These are phyloP conservation scores for Exserohilum turcica DNA, from an alignment of 2,329 filamentous ascomycete genomes.

Conservation along the genomic window DNA sequence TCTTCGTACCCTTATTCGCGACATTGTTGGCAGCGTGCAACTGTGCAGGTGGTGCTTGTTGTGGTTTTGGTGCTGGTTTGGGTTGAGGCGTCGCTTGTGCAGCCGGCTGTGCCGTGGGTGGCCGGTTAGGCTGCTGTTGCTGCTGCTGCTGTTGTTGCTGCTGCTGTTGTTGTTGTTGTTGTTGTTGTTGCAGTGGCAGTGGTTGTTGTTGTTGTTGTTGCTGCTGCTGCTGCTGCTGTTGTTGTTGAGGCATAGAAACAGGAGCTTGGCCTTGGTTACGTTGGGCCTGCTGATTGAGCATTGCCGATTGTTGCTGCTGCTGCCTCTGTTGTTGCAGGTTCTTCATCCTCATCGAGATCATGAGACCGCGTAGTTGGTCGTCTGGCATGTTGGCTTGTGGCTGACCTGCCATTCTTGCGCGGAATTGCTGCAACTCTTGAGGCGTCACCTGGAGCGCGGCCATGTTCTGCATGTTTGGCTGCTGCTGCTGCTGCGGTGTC, in stretches of 20 bases:
- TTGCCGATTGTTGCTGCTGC: slow-evolving; percentile 14
- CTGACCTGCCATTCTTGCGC: slow-evolving; percentile 36
- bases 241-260: slow-evolving; percentile 11
- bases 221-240: slow-evolving; percentile 19
- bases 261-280: slow-evolving; percentile 15
- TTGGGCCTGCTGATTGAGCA: slow-evolving; percentile 17
- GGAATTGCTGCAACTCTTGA: slow-evolving; percentile 50
- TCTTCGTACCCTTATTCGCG: slow-evolving; percentile 41
- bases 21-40: slow-evolving; percentile 21
- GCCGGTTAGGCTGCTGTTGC: slow-evolving; percentile 27
- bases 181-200: slow-evolving; percentile 5
- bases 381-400: slow-evolving; percentile 37
- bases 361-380: slow-evolving; percentile 35
- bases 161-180: slow-evolving; percentile 16
- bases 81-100: slow-evolving; percentile 30
- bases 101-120: slow-evolving; percentile 29
- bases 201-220: slow-evolving; percentile 20
- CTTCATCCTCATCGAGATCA: slow-evolving; percentile 32
- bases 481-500: slow-evolving; percentile 35
- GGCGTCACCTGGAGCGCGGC: slow-evolving; percentile 40
- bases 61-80: slow-evolving; percentile 27
- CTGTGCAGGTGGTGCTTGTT: slow-evolving; percentile 29
- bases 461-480: slow-evolving; percentile 34
- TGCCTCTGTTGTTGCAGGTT: slow-evolving; percentile 33
- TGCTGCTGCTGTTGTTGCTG: neutral